Evolutionary conservation across 164 flowering plant genomes (phyloP), one percentile per base, ranked within the genome.

Genomic region (Chimonanthus salicifolius): DNA sequence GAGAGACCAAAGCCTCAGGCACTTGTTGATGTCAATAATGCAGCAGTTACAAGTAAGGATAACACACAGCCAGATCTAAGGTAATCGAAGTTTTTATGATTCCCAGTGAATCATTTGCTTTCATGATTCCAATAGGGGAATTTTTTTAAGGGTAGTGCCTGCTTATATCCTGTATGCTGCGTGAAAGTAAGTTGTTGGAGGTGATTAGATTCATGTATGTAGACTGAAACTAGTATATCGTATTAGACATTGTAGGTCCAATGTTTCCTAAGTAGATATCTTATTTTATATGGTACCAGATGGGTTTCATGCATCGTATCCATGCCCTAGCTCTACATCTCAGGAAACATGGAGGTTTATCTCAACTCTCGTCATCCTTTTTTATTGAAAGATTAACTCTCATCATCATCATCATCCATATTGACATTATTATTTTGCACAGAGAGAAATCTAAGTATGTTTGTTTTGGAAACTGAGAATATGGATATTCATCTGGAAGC

Each of bases 11-110:
- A 87, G 78, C 73, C 76, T 81, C 78, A 76, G 74, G 79, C 87
- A 48, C 86, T 88, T 66, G 86, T 85, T 2, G 87, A 87, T 82
- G 86, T 89, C 54, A 86, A 78, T 75, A 82, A 85, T 82, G 83
- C 84, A 71, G 7, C 46, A 65, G 47, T 65, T 45, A 33, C 68
- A 44, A 45, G 47, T 65, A 47, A 15, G 45, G 49, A 70, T 73
- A 78, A 77, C 75, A 82, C 81, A 65, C 80, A 83, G 75, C 71
- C 85, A 71, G 84, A 79, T 75, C 77, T 68, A 70, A 85, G 91
- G 95, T 90, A 84, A 70, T 65, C 47, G 2, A 15, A 45, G 16
- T 65, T 43, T 65, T 21, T 44, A 18, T 15, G 15, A 43, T 54
- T 54, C 16, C 60, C 16, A 1, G 60, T 54, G 60, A 33, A 33